Evolutionary conservation across 73 alveolate genomes (phyloP), one percentile per base, ranked within the genome.

Genomic region (Uronychia binucleata): DNA sequence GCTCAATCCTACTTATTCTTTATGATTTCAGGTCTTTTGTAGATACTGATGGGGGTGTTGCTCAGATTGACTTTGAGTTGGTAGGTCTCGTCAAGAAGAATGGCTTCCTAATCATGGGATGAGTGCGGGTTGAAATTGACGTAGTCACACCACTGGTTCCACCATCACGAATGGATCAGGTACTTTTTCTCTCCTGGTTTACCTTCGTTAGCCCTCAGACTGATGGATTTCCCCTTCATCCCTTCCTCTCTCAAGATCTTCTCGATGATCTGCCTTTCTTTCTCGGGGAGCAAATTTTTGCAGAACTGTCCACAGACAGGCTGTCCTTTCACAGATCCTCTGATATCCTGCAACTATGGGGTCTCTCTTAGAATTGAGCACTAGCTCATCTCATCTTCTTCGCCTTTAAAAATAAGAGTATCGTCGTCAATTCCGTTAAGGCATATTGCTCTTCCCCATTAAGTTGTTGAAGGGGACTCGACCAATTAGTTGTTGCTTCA

Each of bases 91-190:
- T n/a, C n/a, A n/a, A n/a, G n/a, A n/a, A n/a, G n/a, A n/a, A n/a
- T n/a, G n/a, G n/a, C n/a, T n/a, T n/a, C n/a, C n/a, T n/a, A n/a
- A n/a, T n/a, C n/a, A n/a, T n/a, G n/a, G n/a, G n/a, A n/a, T n/a
- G 5, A 60, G 25, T 8, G 30, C 57, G 57, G 30, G 46, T 85
- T 86, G 30, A 85, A 85, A 58, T 85, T 78, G 11, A 85, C 91
- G 46, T 35, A 85, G 34, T 85, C 91, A 33, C 86, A 74, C 91
- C 91, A 85, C 26, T 32, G 77, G 32, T 67, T 78, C 91, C 91
- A 85, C 91, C 91, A 85, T 30, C 25, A 25, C 0, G 91, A 32
- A 57, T 57, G 28, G 11, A 85, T 77, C 1, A 85, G 81, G 59
- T 85, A 85, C 57, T 85, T 85, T 30, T 78, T 85, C 1, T 85